A percentile compares a stretch with the other conserved stretches of the same genome.
Conservation (phyloP, 768 basidiomycete species). For the Clitopilus hobsonii region DNA sequence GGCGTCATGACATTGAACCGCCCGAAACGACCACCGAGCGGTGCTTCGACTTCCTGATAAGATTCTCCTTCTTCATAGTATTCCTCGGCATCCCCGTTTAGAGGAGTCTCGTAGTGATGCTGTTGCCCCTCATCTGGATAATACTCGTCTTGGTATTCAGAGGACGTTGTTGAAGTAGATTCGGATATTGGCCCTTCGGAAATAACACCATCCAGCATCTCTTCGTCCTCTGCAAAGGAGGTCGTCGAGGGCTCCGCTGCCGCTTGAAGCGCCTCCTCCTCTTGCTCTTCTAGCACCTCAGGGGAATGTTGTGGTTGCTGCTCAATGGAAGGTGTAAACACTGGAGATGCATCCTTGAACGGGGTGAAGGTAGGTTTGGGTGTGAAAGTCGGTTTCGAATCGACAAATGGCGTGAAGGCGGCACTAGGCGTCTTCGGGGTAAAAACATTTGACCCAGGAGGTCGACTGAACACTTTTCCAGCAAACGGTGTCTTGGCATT, state of each 20-base stretch:
- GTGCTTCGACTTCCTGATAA: constrained; percentile 34
- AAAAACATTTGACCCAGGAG: constrained; percentile 42
- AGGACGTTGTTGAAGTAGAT: constrained; percentile 5
- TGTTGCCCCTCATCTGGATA: constrained; percentile 26
- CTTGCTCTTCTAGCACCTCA: constrained; percentile 25
- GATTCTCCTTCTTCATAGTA: constrained; percentile 34
- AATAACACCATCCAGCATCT: constrained; percentile 3
- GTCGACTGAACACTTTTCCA: constrained; percentile 65
- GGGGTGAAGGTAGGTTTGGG: constrained; percentile 39
- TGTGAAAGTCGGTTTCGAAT: constrained; percentile 31
- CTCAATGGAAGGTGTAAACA: constrained; percentile 35
- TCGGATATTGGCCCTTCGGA: background rate
- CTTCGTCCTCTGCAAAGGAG: constrained; percentile 23
- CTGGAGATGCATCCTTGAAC: constrained; percentile 28
- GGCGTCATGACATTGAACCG: constrained; percentile 94
- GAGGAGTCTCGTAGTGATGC: constrained; percentile 27
- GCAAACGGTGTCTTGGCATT: constrained; percentile 42
- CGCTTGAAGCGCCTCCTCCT: constrained; percentile 15
- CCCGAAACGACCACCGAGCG: constrained; percentile 73
- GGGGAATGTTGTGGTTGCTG: constrained; percentile 19
- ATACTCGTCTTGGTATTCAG: constrained; percentile 24
- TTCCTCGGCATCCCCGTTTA: constrained; percentile 20
- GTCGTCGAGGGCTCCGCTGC: background rate
- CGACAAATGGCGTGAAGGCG: constrained; percentile 34
- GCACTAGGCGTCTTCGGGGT: constrained; percentile 40